Evolutionary conservation across 2,329 filamentous ascomycete genomes (phyloP), one percentile per base, ranked within the genome.

Genomic region (Diaporthe sp.): DNA sequence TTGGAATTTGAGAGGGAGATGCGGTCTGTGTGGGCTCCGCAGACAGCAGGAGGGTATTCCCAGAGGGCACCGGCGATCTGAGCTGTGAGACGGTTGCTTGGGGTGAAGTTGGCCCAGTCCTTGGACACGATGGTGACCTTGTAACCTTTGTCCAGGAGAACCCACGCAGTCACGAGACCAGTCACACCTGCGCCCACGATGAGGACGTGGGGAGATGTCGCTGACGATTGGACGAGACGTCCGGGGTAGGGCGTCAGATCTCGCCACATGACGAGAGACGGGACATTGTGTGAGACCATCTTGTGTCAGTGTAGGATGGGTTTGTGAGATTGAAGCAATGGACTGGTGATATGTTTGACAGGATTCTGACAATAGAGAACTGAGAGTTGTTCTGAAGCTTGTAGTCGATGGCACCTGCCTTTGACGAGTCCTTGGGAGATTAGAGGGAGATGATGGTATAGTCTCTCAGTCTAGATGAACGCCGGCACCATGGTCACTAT

Each of bases 11-110:
- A 80, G 22, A 85, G 78, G 0, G 82, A 85, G 60, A 84, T 83
- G 57, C 80, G 80, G 77, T 85, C 83, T 2, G 82, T 84, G 71
- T 87, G 84, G 42, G 82, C 80, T 4, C 85, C 86, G 75, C 86
- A 87, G 2, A 84, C 84, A 0, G 84, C 85, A 0, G 86, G 85
- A 35, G 86, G 85, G 69, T 81, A 85, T 75, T 88, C 85, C 86
- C 86, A 87, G 2, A 87, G 80, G 0, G 86, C 85, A 17, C 85
- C 86, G 1, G 85, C 85, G 69, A 87, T 85, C 76, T 87, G 86
- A 0, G 86, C 86, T 1, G 85, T 87, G 45, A 87, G 77, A 15
- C 85, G 85, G 42, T 83, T 78, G 42, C 81, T 77, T 25, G 80
- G 77, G 74, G 74, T 82, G 30, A 76, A 80, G 25, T 77, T 77